Evolutionary conservation across 2,329 filamentous ascomycete species (phyloP), one percentile per base, ranked within the genome.

Genomic region (Fusarium foetens): DNA sequence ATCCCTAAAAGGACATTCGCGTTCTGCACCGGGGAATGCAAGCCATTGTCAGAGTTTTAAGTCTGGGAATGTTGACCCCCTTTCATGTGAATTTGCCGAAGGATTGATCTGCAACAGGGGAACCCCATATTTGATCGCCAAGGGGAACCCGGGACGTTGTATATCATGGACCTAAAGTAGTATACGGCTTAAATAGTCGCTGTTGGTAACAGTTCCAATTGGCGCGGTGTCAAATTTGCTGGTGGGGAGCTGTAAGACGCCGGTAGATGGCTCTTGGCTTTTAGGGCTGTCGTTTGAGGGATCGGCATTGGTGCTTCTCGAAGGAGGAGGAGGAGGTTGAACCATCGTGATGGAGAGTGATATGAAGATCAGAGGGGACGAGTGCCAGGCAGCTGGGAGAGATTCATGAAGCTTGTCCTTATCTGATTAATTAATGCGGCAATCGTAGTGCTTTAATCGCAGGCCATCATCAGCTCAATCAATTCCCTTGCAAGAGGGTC

Each of bases 11-110:
- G 46, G 23, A 64, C 25, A 10, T 2, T 21, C 5, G 1, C 3
- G 1, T 5, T 6, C 0, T n/a, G 0, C 0, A 1, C 0, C 0
- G 0, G 2, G 12, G 1, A 0, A 6, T 14, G 14, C 13, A 57
- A 27, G 53, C 5, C 3, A 19, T 36, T 6, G 17, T 31, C 2
- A 3, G 1, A 8, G n/a, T 11, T 55, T 57, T 63, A 64, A 46
- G 4, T 8, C 3, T 17, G 6, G 14, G 5, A 1, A 2, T 8
- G 5, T 6, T 1, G 0, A 27, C 16, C 41, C 33, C 42, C 39
- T 64, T 42, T 46, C 48, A 36, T 55, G 35, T n/a, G 35, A 9
- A 29, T 45, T 46, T 57, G 21, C 29, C 36, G 21, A 29, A 57
- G 39, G 9, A 55, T 33, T 8, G 48, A 65, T 64, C 62, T 64